Percentiles rank a stretch among this genome's conserved stretches.
These are phyloP conservation scores for Talaromyces thailandensis DNA, from an alignment of 495 filamentous ascomycete species.

Conservation along the genomic window DNA sequence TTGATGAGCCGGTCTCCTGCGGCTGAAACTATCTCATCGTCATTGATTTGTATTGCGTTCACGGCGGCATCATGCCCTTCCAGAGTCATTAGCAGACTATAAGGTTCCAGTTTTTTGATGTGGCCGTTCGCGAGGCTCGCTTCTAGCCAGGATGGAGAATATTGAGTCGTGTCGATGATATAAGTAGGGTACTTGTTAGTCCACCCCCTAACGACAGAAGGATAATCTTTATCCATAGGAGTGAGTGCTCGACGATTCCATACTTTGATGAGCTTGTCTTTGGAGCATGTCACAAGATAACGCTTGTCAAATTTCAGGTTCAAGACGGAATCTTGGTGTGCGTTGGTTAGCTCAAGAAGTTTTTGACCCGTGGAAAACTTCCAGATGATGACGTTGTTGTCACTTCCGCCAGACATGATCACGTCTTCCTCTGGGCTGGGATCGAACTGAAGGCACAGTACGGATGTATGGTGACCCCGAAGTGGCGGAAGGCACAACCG, in stretches of 20 bases:
- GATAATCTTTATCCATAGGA: conserved; percentile 62
- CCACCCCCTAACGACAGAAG: conserved; percentile 24
- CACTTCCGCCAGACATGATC: conserved; percentile 88
- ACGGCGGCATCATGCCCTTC: conserved; percentile 84
- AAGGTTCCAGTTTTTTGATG: conserved; percentile 40
- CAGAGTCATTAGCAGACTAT: conserved; percentile 68
- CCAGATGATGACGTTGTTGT: conserved; percentile 86
- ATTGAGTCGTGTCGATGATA: conserved; percentile 43
- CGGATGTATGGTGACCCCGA: conserved; percentile 70
- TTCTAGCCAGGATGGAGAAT: conserved; percentile 35
- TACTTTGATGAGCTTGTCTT: conserved; percentile 91
- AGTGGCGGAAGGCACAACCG: conserved; percentile 65
- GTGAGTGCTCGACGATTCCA: conserved; percentile 74
- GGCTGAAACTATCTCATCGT: conserved; percentile 81
- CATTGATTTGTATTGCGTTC: conserved; percentile 89
- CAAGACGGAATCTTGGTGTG: conserved; percentile 86
- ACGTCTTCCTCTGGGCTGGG: conserved; percentile 83
- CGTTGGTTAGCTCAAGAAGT: conserved; percentile 60
- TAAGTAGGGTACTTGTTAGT: conserved; percentile 42
- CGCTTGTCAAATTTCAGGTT: conserved; percentile 89
- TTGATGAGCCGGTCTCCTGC: conserved; percentile 89
- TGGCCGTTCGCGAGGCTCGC: conserved; percentile 30
- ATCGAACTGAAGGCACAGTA: conserved; percentile 94
- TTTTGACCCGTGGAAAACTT: conserved; percentile 80
- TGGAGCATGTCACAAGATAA: conserved; percentile 91